Conservation (phyloP, 768 basidiomycete genomes). For the Scleroderma bovista region DNA sequence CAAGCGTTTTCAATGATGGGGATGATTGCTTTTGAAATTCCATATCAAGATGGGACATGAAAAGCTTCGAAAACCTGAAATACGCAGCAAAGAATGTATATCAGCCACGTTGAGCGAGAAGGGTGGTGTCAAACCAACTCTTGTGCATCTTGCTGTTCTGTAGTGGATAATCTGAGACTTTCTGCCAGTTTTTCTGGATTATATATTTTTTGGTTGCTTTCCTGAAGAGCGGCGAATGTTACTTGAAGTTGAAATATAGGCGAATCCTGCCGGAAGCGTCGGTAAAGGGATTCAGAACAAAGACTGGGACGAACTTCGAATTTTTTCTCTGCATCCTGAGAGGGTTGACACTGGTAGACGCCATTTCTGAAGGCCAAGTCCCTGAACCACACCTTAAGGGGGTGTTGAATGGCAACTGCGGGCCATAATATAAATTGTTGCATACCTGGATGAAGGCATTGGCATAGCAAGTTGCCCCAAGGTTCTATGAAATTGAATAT, state of each 20-base stretch:
- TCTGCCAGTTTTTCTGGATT: conserved; percentile 85
- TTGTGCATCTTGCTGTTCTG: conserved; percentile 95
- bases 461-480: conserved; percentile 96
- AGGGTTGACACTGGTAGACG: conserved; percentile 72
- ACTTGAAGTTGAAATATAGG: conserved; percentile 75
- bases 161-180: conserved; percentile 70
- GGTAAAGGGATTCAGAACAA: neutral
- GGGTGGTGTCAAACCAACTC: conserved; percentile 50
- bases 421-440: conserved; percentile 1
- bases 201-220: conserved; percentile 61
- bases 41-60: conserved; percentile 81
- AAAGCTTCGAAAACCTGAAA: conserved; percentile 85
- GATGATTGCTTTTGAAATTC: conserved; percentile 82
- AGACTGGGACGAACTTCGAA: conserved; percentile 36
- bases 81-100: conserved; percentile 5
- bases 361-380: conserved; percentile 75
- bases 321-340: conserved; percentile 39
- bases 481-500: conserved; percentile 50
- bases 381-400: conserved; percentile 81
- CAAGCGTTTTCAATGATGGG: conserved; percentile 56
- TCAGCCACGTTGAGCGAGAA: neutral
- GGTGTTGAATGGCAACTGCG: conserved; percentile 3
- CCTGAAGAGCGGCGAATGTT: conserved; percentile 82
- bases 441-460: conserved; percentile 88
- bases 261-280: conserved; percentile 46